Evolutionary conservation across 169 alveolate species (phyloP).

Genomic region (Perkinsus olseni): DNA sequence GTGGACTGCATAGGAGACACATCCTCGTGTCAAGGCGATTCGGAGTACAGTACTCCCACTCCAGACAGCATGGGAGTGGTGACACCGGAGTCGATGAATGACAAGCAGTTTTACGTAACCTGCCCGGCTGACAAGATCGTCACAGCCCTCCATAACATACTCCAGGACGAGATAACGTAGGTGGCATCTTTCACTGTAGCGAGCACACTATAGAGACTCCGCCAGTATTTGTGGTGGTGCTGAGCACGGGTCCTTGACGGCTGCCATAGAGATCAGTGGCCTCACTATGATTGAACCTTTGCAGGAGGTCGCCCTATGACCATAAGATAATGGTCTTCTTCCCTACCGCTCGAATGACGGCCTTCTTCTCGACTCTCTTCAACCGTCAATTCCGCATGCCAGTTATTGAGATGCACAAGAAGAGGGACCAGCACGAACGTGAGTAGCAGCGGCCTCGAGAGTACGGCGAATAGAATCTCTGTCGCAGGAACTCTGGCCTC

Average conservation of each 20-base stretch:
- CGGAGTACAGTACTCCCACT: neutral
- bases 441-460: neutral
- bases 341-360: neutral
- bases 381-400: neutral
- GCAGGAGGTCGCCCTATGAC: neutral
- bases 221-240: no score
- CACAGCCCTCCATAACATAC: neutral
- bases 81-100: neutral
- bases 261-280: no score
- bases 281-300: neutral
- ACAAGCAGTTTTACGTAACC: neutral
- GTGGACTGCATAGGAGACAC: neutral
- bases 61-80: neutral
- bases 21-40: neutral
- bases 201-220: no score
- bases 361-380: neutral
- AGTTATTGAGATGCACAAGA: neutral
- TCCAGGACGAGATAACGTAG: neutral
- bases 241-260: no score
- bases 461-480: neutral
- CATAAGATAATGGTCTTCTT: neutral
- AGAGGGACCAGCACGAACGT: neutral
- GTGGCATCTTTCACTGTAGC: no score
- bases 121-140: neutral
- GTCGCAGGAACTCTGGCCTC: neutral